Base-by-base conservation (phyloP, 257 asterid genomes). In the Petrea volubilis region DNA sequence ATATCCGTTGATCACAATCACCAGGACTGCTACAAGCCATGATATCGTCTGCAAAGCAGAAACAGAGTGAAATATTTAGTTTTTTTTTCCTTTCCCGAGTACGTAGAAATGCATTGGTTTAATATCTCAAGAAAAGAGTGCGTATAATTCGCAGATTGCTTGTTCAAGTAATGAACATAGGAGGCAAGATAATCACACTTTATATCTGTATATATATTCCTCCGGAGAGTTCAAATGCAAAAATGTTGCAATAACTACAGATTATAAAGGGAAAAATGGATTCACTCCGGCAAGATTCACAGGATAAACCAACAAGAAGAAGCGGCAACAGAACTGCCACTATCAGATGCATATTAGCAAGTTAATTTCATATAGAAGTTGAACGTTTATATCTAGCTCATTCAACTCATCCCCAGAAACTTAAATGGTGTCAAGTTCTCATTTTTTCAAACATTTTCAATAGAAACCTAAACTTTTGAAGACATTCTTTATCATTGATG, bases 1-100 rank as follows among this genome's bases (percentile, higher is more conserved):
- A 73, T 87, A 90, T 36, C 91, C 90, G 27, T 85, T 85, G 68
- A 87, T 90, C 77, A 80, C 64, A n/a, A 86, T 90, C 73, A 87
- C 90, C 79, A 87, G 79, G 29, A 72, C 86, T 13, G 92, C 92
- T 23, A 90, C 95, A 43, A 82, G 72, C 95, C 95, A 87, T 11
- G 95, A 87, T 73, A 76, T 66, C 38, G 74, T 74, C 96, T 90
- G 17, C 67, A 59, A 29, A 70, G 50, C 29, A 60, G 72, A 66
- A 77, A 74, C 65, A 55, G 25, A 6, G 1, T 5, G 53, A 27
- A 7, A 53, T 60, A 23, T 50, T 55, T 60, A 44, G 60, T 49
- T 61, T 61, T 60, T 13, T 9, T 7, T 21, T 67, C 24, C n/a
- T 7, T 21, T 67, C 24, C 74, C 14, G 9, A 1, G 50, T 38